These are phyloP conservation scores for Rhynchosporium secalis DNA, from an alignment of 2,329 filamentous ascomycete species.

Conservation along the genomic window DNA sequence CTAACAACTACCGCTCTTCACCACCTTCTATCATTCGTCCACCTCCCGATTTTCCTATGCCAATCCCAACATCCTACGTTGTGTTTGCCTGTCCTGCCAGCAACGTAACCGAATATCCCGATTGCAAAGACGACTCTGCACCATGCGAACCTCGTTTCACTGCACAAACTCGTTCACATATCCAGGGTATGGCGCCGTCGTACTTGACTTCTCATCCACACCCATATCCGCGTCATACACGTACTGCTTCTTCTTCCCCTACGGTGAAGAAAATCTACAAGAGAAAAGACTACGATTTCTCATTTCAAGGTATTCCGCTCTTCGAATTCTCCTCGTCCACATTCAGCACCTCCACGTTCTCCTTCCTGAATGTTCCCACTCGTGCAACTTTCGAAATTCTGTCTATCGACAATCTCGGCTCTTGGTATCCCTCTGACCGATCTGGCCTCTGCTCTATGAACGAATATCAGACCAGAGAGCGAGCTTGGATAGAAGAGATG, in stretches of 20 bases:
- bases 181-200: not conserved
- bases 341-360: not conserved
- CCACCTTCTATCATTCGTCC: not conserved
- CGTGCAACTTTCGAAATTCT: conserved; percentile 14
- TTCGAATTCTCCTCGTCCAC: conserved; percentile 33
- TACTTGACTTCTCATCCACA: not conserved
- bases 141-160: not conserved
- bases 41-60: conserved; percentile 32
- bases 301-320: conserved; percentile 33
- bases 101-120: conserved; percentile 31
- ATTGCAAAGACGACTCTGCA: conserved; percentile 14
- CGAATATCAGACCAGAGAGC: conserved; percentile 3
- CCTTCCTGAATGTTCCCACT: not conserved
- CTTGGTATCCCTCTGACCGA: conserved; percentile 10
- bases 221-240: not conserved
- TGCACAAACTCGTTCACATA: not conserved
- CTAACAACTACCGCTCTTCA: not conserved
- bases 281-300: conserved; percentile 36
- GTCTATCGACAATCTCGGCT: conserved; percentile 19
- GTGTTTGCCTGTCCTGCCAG: conserved; percentile 35
- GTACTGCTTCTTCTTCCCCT: not conserved
- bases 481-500: not conserved
- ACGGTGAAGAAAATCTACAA: conserved; percentile 21
- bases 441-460: not conserved
- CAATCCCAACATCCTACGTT: conserved; percentile 31